phyloP scores from a whole-genome alignment of 2,329 filamentous ascomycete species.

The Aspergillus sp. region DNA sequence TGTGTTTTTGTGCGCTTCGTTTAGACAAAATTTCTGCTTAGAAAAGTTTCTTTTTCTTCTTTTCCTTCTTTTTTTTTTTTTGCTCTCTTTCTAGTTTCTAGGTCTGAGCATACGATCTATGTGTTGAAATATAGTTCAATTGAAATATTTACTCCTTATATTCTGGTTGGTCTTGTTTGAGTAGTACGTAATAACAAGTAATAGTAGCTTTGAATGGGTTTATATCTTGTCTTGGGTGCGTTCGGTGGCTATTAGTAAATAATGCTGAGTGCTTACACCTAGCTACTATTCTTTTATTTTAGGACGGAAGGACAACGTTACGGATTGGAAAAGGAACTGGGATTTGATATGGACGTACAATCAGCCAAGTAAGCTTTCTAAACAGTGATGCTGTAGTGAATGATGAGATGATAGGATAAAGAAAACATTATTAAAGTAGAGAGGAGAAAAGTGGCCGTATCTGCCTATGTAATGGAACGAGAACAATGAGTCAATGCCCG shows the following conservation, averaged over 20 bases:
- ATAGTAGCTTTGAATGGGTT: too few species aligned
- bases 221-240: too few species aligned
- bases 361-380: too few species aligned
- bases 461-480: neutral
- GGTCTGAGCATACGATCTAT: neutral
- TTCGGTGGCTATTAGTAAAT: too few species aligned
- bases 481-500: neutral
- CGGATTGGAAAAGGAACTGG: too few species aligned
- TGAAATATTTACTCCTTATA: neutral
- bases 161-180: neutral
- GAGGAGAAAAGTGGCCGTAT: neutral
- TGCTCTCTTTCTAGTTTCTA: neutral
- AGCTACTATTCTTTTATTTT: neutral
- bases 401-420: neutral
- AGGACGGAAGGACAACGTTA: neutral
- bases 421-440: neutral
- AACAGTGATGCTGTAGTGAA: neutral
- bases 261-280: too few species aligned
- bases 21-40: neutral
- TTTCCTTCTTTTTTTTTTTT: neutral
- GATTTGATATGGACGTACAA: too few species aligned
- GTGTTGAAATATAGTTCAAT: neutral
- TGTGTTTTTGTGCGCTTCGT: constrained; percentile 1
- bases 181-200: neutral
- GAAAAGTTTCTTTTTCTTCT: neutral